Evolutionary conservation across 495 filamentous ascomycete genomes (phyloP).

Genomic region (Cladorrhinum samala): DNA sequence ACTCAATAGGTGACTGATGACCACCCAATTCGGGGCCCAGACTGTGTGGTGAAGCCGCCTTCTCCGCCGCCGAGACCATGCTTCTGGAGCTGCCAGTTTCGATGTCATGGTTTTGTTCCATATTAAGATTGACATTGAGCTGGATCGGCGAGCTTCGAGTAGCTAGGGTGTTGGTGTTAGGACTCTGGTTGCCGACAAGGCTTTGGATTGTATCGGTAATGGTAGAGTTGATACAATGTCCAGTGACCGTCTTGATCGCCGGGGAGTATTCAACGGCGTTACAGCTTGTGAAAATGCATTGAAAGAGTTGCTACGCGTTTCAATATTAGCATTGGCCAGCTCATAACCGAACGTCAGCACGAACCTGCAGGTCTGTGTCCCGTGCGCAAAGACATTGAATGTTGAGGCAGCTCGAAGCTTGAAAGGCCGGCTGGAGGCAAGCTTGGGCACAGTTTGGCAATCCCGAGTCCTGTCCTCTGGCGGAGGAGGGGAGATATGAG

Average conservation of each 20-base stretch:
- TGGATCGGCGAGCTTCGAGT: constrained; percentile 8
- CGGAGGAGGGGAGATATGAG: constrained; percentile 10
- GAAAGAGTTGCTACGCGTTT: constrained; percentile 12
- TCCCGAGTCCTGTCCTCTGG: background rate
- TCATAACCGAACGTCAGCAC: no score
- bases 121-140: constrained; percentile 12
- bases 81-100: background rate
- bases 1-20: constrained; percentile 11
- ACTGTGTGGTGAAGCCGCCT: background rate
- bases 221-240: constrained; percentile 34
- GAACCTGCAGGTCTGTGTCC: constrained; percentile 15
- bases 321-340: constrained; percentile 4
- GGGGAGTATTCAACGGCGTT: constrained; percentile 18
- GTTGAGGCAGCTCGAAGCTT: background rate
- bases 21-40: background rate
- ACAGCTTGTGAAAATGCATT: constrained; percentile 21
- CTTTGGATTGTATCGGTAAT: constrained; percentile 20
- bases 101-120: constrained; percentile 4
- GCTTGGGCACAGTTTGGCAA: constrained; percentile 14
- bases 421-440: constrained; percentile 7
- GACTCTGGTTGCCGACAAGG: constrained; percentile 25
- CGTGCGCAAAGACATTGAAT: constrained; percentile 13
- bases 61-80: constrained; percentile 1
- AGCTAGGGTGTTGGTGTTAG: constrained; percentile 28
- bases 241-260: constrained; percentile 13